Base-by-base conservation (phyloP, 768 basidiomycete species). In the Hebeloma cylindrosporum region DNA sequence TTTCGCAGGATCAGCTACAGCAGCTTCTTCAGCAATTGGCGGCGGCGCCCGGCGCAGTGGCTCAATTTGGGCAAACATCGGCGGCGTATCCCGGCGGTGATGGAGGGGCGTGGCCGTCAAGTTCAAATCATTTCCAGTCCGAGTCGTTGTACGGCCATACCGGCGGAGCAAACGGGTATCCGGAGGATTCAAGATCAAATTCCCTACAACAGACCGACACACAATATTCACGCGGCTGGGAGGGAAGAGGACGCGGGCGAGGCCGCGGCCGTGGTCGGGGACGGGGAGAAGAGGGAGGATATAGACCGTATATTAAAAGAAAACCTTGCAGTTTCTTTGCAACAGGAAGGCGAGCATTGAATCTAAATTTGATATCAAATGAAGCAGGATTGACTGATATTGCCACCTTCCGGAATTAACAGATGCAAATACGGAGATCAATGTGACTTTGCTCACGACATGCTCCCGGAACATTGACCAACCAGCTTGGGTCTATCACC, bases 381-480 rank as follows among this genome's bases (percentile, higher is more conserved):
- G 65, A 68, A 62, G 63, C 57, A 47, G 62, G 61, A 59, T 20
- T 18, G 39, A 60, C 69, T 74, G 64, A 71, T n/a, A n/a, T 70
- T 55, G 60, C 55, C 49, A 55, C 56, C 65, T 60, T 73, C 68
- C 67, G 68, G 68, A 65, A 72, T 72, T 69, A 70, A 74, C 78
- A 91, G 88, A 80, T 91, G 88, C 79, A 82, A 79, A 76, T 90
- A 82, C 60, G 88, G 88, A 47, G 88, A 92, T 71, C 83, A 83
- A 65, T 92, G 88, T 72, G 87, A 88, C 68, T 91, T 85, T 67
- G 75, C 80, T 57, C 88, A 92, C 61, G 88, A 80, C 52, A 50
- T 66, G 64, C 51, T 42, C 35, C 16, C 31, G 31, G 18, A 45
- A 5, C 43, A 44, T 42, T 32, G 21, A 48, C 16, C 16, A 43